phyloP scores from a whole-genome alignment of 2,329 filamentous ascomycete species.

The Ophiostoma angusticollis region DNA sequence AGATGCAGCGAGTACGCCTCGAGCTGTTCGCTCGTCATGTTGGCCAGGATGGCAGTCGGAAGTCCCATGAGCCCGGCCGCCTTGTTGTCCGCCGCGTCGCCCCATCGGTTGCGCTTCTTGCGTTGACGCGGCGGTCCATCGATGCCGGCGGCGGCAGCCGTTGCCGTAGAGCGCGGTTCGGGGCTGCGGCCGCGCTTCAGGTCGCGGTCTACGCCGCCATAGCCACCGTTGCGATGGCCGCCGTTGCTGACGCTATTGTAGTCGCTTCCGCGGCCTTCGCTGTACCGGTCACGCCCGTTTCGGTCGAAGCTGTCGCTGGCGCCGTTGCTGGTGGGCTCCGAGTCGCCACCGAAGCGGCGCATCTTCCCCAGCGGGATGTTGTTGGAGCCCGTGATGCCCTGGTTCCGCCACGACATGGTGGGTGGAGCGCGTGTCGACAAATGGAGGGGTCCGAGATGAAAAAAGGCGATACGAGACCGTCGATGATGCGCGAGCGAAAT shows the following conservation, averaged over 20 bases:
- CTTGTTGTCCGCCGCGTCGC: constrained; percentile 95
- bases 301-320: constrained; percentile 11
- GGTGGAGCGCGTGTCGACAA: too few relatives aligned
- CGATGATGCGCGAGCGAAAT: too few relatives aligned
- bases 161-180: constrained; percentile 46
- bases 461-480: too few relatives aligned
- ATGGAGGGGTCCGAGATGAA: too few relatives aligned
- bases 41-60: constrained; percentile 87
- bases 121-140: constrained; percentile 80
- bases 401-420: constrained; percentile 53
- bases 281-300: constrained; percentile 30
- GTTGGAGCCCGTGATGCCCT: constrained; percentile 93
- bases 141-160: neutral
- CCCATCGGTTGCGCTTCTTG: constrained; percentile 99
- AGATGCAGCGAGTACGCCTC: constrained; percentile 94
- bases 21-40: constrained; percentile 97
- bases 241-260: constrained; percentile 31
- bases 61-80: constrained; percentile 95
- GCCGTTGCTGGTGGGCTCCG: constrained; percentile 14
- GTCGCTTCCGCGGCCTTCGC: neutral
- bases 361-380: constrained; percentile 87
- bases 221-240: constrained; percentile 13
- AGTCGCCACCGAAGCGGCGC: constrained; percentile 60
- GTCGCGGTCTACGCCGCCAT: constrained; percentile 32
- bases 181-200: constrained; percentile 88